Evolutionary conservation across 306 rosid species (phyloP).

Genomic region (Lathyrus tuberosus): DNA sequence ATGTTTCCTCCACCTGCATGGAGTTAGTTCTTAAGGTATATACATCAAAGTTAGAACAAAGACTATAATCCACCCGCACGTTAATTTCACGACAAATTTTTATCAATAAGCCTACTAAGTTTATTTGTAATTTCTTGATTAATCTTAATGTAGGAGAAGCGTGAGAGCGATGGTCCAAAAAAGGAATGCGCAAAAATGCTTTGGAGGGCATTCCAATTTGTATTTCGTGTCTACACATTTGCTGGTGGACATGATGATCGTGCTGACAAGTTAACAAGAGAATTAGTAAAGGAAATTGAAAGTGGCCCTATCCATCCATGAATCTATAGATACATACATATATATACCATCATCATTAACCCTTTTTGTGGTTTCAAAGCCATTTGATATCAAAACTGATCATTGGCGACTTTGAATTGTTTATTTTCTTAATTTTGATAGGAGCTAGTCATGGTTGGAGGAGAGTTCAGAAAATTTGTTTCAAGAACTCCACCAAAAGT

Average conservation of each 20-base stretch:
- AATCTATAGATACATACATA: neutral
- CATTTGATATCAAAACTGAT: slow-evolving; percentile 31
- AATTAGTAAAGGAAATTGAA: slow-evolving; percentile 79
- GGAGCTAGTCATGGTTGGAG: slow-evolving; percentile 38
- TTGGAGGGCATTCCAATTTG: slow-evolving; percentile 89
- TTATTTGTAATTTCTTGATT: neutral
- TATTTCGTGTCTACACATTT: slow-evolving; percentile 69
- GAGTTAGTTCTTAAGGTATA: slow-evolving; percentile 68
- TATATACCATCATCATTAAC: neutral
- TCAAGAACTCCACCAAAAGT: slow-evolving; percentile 15
- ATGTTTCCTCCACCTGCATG: slow-evolving; percentile 87
- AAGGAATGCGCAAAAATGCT: slow-evolving; percentile 52
- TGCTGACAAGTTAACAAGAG: slow-evolving; percentile 67
- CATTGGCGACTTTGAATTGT: slow-evolving; percentile 31
- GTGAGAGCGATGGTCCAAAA: slow-evolving; percentile 35
- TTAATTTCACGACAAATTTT: neutral
- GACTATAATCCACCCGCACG: neutral
- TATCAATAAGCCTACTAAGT: neutral
- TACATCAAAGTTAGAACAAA: slow-evolving; percentile 35
- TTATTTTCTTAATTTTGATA: slow-evolving; percentile 40
- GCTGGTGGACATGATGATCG: slow-evolving; percentile 89
- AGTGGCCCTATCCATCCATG: slow-evolving; percentile 46
- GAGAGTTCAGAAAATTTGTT: slow-evolving; percentile 35
- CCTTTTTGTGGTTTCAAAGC: slow-evolving; percentile 27
- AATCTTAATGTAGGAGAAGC: slow-evolving; percentile 54